These are phyloP conservation scores for Aspergillus sp. DNA, from an alignment of 2,329 filamentous ascomycete species.

Conservation along the genomic window DNA sequence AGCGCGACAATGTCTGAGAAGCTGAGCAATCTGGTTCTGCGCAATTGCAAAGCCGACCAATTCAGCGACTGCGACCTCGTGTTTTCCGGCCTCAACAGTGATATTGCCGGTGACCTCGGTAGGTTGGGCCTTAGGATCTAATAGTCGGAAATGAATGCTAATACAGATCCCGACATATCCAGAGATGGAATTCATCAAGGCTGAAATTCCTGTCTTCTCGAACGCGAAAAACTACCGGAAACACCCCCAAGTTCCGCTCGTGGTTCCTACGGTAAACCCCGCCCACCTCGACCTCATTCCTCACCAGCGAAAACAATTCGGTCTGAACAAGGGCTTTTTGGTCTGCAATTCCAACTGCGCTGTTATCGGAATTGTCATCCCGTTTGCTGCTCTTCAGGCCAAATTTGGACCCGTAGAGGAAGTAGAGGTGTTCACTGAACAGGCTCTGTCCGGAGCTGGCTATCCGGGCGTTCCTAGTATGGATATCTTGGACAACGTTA, in stretches of 20 bases:
- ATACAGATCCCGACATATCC: slow-evolving; percentile 4
- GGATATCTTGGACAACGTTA: slow-evolving; percentile 95
- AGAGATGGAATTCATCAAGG: slow-evolving; percentile 90
- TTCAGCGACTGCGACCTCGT: slow-evolving; percentile 90
- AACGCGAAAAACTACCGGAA: slow-evolving; percentile 97
- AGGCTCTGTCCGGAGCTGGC: slow-evolving; percentile 89
- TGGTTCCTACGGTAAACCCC: slow-evolving; percentile 94
- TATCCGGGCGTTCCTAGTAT: slow-evolving; percentile 70
- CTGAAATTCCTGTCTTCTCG: slow-evolving; percentile 89
- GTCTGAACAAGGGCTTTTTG: slow-evolving; percentile 80
- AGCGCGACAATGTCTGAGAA: slow-evolving; percentile 73
- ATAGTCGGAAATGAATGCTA: neutral
- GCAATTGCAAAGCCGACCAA: slow-evolving; percentile 77
- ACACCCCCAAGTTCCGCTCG: slow-evolving; percentile 84
- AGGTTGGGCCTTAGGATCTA: slow-evolving; percentile 30
- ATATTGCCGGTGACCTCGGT: slow-evolving; percentile 91
- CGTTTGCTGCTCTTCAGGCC: slow-evolving; percentile 84
- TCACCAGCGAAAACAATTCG: slow-evolving; percentile 75
- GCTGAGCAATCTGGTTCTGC: slow-evolving; percentile 77
- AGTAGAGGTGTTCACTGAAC: slow-evolving; percentile 89
- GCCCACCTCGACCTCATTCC: slow-evolving; percentile 82
- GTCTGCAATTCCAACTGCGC: slow-evolving; percentile 99
- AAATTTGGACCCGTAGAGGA: slow-evolving; percentile 75
- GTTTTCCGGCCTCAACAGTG: slow-evolving; percentile 88
- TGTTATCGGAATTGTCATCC: slow-evolving; percentile 93